phyloP scores from a whole-genome alignment of 2,329 filamentous ascomycete genomes.

The Colletotrichum orchidophilum region DNA sequence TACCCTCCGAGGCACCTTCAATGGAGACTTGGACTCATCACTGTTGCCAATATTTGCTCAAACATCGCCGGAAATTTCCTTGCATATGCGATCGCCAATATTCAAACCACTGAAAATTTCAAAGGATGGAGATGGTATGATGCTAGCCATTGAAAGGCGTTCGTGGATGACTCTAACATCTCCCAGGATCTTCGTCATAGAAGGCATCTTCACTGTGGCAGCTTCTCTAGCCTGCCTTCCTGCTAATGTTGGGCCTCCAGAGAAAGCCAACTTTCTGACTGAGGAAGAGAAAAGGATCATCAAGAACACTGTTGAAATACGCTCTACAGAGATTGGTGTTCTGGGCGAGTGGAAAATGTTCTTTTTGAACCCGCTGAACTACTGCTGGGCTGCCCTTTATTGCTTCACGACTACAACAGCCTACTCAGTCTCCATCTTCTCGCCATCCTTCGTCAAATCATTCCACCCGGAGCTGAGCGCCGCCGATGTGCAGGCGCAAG shows the following conservation, averaged over 20 bases:
- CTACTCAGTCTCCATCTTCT: slow-evolving; percentile 35
- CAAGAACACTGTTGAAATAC: slow-evolving; percentile 5
- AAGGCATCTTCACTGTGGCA: slow-evolving; percentile 39
- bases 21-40: slow-evolving; percentile 38
- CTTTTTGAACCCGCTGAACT: slow-evolving; percentile 34
- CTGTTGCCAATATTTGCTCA: slow-evolving; percentile 38
- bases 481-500: slow-evolving; percentile 30
- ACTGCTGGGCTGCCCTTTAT: slow-evolving; percentile 33
- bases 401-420: slow-evolving; percentile 34
- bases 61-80: slow-evolving; percentile 38
- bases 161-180: not conserved
- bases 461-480: slow-evolving; percentile 30
- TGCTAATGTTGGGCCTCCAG: slow-evolving; percentile 29
- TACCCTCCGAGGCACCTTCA: slow-evolving; percentile 37
- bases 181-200: slow-evolving; percentile 48
- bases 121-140: slow-evolving; percentile 37
- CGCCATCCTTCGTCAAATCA: slow-evolving; percentile 34
- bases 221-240: slow-evolving; percentile 37
- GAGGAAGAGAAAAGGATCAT: slow-evolving; percentile 27
- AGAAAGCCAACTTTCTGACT: slow-evolving; percentile 31
- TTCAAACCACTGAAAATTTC: slow-evolving; percentile 36
- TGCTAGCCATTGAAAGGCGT: rapidly evolving
- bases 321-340: slow-evolving; percentile 5
- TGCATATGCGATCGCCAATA: slow-evolving; percentile 38
- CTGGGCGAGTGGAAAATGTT: slow-evolving; percentile 32